Conservation (phyloP, 176 grass and related monocot species). For the Oryza australiensis region DNA sequence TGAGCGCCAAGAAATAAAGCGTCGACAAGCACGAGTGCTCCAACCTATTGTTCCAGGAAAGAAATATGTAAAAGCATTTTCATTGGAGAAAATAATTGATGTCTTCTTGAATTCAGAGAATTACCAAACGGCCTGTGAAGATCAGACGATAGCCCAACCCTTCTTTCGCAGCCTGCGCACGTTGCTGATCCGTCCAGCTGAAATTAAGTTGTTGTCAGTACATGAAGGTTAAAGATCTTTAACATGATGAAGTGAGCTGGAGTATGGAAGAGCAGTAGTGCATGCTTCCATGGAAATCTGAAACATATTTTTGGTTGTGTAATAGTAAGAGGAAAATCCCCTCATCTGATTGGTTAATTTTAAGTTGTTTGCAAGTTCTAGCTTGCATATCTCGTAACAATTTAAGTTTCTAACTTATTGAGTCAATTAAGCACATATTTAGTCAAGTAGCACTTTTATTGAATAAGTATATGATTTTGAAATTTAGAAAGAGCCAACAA, state of each 20-base stretch:
- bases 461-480: too few relatives aligned
- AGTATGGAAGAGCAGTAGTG: background rate
- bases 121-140: conserved; percentile 95
- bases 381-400: background rate
- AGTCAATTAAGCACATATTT: too few relatives aligned
- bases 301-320: background rate
- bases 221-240: background rate
- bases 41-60: conserved; percentile 53
- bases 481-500: too few relatives aligned
- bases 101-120: background rate
- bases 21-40: conserved; percentile 69
- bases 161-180: conserved; percentile 70
- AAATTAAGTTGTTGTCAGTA: background rate
- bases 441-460: too few relatives aligned
- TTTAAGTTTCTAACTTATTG: too few relatives aligned
- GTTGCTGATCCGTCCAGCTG: conserved; percentile 97
- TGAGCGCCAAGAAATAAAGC: conserved; percentile 78
- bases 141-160: conserved; percentile 70
- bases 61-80: background rate
- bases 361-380: background rate
- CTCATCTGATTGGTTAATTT: background rate
- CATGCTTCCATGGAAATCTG: background rate
- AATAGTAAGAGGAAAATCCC: background rate
- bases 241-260: background rate
- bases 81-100: background rate